Evolutionary conservation across 371 early-diverging fungal genomes (phyloP).

Genomic region (Mortierella polycephala): DNA sequence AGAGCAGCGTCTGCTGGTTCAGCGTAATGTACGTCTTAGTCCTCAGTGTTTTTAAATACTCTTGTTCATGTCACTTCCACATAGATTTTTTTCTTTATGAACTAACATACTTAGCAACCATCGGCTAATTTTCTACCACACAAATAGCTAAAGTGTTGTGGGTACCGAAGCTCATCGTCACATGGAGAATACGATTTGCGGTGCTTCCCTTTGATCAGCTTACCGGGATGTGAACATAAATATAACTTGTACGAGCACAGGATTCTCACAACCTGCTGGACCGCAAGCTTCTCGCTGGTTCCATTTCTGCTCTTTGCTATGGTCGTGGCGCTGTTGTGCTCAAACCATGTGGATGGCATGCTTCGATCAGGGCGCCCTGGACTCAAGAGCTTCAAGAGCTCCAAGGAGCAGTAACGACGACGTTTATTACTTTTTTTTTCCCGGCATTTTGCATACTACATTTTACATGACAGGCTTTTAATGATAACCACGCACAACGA

Average conservation of each 20-base stretch:
- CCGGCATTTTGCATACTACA: too few relatives aligned
- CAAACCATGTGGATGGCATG: constrained; percentile 69
- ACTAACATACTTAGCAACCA: not conserved
- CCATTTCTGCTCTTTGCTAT: constrained; percentile 65
- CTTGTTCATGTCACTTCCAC: too few relatives aligned
- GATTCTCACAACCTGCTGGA: constrained; percentile 56
- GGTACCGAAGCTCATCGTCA: constrained; percentile 12
- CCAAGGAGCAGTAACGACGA: constrained; percentile 27
- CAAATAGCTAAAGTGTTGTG: constrained; percentile 39
- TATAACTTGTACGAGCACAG: constrained; percentile 62
- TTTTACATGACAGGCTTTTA: too few relatives aligned
- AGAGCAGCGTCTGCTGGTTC: constrained; percentile 35
- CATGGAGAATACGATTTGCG: constrained; percentile 16
- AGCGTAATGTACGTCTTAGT: constrained; percentile 17
- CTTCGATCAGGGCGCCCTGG: constrained; percentile 46
- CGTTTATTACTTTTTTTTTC: not conserved
- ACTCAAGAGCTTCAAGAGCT: constrained; percentile 49
- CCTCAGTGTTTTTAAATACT: not conserved
- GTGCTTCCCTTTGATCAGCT: constrained; percentile 65
- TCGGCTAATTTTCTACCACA: not conserved
- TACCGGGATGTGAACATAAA: constrained; percentile 69
- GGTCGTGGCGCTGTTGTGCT: constrained; percentile 62
- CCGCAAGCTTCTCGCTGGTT: constrained; percentile 60
- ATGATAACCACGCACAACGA: too few relatives aligned
- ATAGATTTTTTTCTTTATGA: not conserved